Base-by-base conservation (phyloP, 345 rosid species). In the Brassica incana region DNA sequence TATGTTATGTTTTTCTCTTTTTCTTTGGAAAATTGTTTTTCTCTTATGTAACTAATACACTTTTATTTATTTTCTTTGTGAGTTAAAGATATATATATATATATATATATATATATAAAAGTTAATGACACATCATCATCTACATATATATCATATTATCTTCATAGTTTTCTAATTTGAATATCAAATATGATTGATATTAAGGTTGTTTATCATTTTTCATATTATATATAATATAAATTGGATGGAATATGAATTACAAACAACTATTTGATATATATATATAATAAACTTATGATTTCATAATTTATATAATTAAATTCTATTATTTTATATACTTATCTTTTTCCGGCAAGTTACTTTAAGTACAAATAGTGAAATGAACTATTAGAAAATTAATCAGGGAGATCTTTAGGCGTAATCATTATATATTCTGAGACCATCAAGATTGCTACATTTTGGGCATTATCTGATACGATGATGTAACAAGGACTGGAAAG, bases 391-490 rank as follows among this genome's bases (percentile, higher is more conserved):
- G 33, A 59, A 58, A 59, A 40, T 69, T 61, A 60, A 10, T 23
- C 2, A 30, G 35, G 62, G 74, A 60, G 50, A 25, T 20, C 2
- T 16, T 30, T 14, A 1, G 59, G 38, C 43, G 6, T 7, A 35
- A 61, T 48, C n/a, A 30, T 60, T 5, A 6, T 60, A 27, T 67
- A 67, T 59, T 40, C 23, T 11, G 67, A 59, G 10, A 40, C 48
- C 48, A 29, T 43, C n/a, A 18, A 16, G 20, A 8, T 32, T 45
- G 74, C 74, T 61, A 77, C 45, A 40, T 76, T 40, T 59, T n/a
- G n/a, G 74, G 61, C 11, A 10, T 3, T 65, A 58, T 67, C 18
- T 76, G 14, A 67, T 40, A 14, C 33, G 59, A 4, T n/a, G 7
- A 58, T 56, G 6, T 33, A 56, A 58, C 45, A 67, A 76, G 29